phyloP scores from a whole-genome alignment of 495 filamentous ascomycete species.

The Penicillium tannophilum region DNA sequence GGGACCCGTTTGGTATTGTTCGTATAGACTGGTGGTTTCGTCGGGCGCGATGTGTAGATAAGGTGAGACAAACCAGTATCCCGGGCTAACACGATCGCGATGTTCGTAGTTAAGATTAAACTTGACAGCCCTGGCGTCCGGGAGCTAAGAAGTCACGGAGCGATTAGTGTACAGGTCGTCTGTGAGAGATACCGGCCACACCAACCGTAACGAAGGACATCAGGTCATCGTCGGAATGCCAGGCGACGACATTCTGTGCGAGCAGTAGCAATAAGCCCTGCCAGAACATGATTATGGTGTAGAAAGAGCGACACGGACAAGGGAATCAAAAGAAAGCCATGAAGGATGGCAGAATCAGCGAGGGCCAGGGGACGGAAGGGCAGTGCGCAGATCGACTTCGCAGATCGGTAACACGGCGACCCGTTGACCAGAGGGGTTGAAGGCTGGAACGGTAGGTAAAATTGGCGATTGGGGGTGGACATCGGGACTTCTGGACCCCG shows the following conservation, averaged over 20 bases:
- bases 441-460: background rate
- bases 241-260: constrained; percentile 19
- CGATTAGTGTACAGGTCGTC: constrained; percentile 5
- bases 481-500: background rate
- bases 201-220: constrained; percentile 28
- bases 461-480: background rate
- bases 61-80: constrained; percentile 42
- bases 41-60: constrained; percentile 34
- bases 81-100: constrained; percentile 28
- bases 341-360: constrained; percentile 1
- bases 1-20: constrained; percentile 39
- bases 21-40: constrained; percentile 25
- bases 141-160: constrained; percentile 23
- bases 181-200: background rate
- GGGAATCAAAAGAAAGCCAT: constrained; percentile 16
- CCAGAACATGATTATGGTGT: constrained; percentile 19
- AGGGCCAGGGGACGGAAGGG: constrained; percentile 5
- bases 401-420: background rate
- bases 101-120: constrained; percentile 31
- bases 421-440: background rate
- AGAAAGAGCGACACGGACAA: constrained; percentile 21
- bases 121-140: constrained; percentile 32
- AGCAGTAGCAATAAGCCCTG: constrained; percentile 15
- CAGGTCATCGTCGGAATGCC: constrained; percentile 24
- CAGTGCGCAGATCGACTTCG: constrained; percentile 2